Base-by-base conservation (phyloP, 768 basidiomycete species). In the Polyporus arcularius region DNA sequence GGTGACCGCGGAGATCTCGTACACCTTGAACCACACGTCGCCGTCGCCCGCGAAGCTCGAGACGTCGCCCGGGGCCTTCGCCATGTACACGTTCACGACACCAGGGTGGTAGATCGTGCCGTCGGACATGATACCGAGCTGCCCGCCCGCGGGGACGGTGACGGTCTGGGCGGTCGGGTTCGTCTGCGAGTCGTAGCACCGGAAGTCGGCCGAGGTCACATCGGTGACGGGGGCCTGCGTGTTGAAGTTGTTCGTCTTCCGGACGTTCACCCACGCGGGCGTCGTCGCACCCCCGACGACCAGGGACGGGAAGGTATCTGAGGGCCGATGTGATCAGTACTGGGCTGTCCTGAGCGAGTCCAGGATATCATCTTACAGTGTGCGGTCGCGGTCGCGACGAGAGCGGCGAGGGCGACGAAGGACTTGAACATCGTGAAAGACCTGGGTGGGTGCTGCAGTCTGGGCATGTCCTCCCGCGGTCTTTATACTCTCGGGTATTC, bases 21-120 rank as follows among this genome's bases (percentile, higher is more conserved):
- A 72, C 30, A 79, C 79, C 77, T 82, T 82, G 74, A 82, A 82
- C 82, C 82, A 82, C 11, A 81, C 80, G 11, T 67, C 55, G 60
- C 82, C 82, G 58, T 75, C 73, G 40, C 80, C 81, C 38, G 75
- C 78, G 50, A 73, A 82, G 40, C 61, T 64, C 40, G 74, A 65
- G 57, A 77, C 78, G 64, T 79, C 64, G 32, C 61, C 67, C 0
- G 80, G 78, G 4, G 82, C 81, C 63, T 76, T 79, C n/a, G 82
- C 82, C 56, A 85, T 71, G 66, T 75, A 75, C 40, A 75, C 72
- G 59, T 74, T 73, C 43, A 73, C 69, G 59, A 67, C 80, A 53
- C 81, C 80, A n/a, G 78, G 76, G 69, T 83, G 82, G 59, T 81
- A 82, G 55, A 82, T 79, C 41, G 74, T 74, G 15, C 71, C 70